Conservation (phyloP, 73 alveolate genomes). For the Urostyla sp. region DNA sequence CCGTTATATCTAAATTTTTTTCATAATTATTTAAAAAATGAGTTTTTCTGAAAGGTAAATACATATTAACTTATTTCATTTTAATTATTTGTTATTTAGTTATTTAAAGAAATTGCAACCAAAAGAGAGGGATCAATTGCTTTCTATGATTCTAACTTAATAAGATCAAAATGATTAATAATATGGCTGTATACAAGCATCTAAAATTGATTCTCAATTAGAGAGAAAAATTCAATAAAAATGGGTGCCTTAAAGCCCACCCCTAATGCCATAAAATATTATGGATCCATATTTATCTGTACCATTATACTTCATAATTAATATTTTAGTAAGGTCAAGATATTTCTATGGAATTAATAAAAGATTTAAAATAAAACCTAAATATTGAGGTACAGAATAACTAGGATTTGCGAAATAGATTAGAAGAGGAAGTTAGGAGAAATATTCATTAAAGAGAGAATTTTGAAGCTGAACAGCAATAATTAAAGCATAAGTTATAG, state of each 20-base stretch:
- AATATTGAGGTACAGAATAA: background rate
- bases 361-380: conserved; percentile 3
- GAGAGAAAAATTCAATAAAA: conserved; percentile 1
- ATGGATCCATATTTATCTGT: background rate
- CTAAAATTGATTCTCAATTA: background rate
- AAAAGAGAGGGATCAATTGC: background rate
- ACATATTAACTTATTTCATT: background rate
- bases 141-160: background rate
- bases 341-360: background rate
- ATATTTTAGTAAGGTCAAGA: background rate
- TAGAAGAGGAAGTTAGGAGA: conserved; percentile 3
- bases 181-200: background rate
- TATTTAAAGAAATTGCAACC: conserved; percentile 3
- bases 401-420: background rate
- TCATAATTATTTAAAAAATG: conserved; percentile 2
- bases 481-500: background rate
- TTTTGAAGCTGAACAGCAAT: background rate
- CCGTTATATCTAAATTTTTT: too few species aligned
- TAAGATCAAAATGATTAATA: background rate
- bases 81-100: background rate
- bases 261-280: background rate
- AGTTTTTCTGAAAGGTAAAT: conserved; percentile 40
- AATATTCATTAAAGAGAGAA: conserved; percentile 18
- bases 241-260: conserved; percentile 21
- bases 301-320: background rate